phyloP scores from a whole-genome alignment of 2,329 filamentous ascomycete species.

The Pyrenophora seminiperda region DNA sequence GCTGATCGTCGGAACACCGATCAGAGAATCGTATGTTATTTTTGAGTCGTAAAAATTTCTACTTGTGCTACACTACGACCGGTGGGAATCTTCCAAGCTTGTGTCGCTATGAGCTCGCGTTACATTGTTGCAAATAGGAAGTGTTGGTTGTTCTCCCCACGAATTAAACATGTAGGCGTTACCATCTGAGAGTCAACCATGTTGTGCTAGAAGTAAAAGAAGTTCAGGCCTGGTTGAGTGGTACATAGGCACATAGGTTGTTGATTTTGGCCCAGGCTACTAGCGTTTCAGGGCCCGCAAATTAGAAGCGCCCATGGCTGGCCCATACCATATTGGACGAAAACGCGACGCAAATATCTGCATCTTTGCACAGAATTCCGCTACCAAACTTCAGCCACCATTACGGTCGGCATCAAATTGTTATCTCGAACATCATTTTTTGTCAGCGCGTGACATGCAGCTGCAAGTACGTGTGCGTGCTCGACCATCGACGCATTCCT shows the following conservation, averaged over 20 bases:
- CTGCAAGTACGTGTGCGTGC: background rate
- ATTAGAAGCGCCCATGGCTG: no score
- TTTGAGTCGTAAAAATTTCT: slow-evolving; percentile 25
- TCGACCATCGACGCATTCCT: background rate
- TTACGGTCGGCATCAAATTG: no score
- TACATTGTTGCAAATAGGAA: background rate
- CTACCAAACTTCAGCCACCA: no score
- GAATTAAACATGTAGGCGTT: background rate
- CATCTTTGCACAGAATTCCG: no score
- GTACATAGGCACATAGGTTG: background rate
- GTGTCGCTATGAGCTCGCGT: background rate
- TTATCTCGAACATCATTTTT: background rate
- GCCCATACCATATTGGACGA: no score
- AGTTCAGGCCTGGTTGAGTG: no score
- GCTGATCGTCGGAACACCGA: slow-evolving; percentile 31
- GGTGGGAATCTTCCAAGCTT: background rate
- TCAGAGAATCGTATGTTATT: slow-evolving; percentile 32
- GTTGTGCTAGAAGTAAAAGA: background rate
- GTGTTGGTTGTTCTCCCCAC: background rate
- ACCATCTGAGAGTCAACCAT: background rate
- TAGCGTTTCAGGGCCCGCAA: background rate
- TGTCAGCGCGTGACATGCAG: background rate
- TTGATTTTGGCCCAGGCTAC: background rate
- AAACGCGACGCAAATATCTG: no score
- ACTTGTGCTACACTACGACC: no score